Evolutionary conservation across 345 rosid genomes (phyloP), one percentile per base, ranked within the genome.

Genomic region (Pugionium dolabratum): DNA sequence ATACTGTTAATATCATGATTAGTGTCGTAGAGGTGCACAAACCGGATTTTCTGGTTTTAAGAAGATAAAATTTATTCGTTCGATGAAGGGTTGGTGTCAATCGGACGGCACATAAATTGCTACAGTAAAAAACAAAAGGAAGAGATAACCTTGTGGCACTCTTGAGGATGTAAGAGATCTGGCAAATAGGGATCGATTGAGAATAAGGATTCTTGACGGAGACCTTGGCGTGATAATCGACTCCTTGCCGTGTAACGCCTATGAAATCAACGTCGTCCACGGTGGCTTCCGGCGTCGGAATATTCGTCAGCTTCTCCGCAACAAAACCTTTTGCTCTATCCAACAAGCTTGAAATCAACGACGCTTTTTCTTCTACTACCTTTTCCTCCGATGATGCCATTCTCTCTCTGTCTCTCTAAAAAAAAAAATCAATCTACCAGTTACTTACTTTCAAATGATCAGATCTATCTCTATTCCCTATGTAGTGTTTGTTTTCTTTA

Each of bases 251-350:
- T 70, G 75, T 79, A 25, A 88, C 83, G 9, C 70, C 40, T 65
- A 77, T 84, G 32, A 94, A 83, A 76, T 85, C 83, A 2, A 94
- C 88, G 63, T 80, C 78, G 5, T 72, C 67, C 2, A 94, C 71
- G 72, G 62, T 59, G 4, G 96, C 91, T 81, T 90, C 95, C 45
- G 99, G 99, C 64, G 75, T 88, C 75, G 80, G 75, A 2, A 88
- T 49, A 72, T 75, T 70, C 9, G 86, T 70, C n/a, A 90, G 75
- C 78, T 88, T 88, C 68, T 86, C 96, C 25, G 82, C 80, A 65
- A 94, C 76, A 34, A 78, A 90, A 33, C 81, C 74, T 79, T 90
- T 94, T 1, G 97, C 97, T 81, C 83, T 86, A 62, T 79, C 81
- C 65, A 80, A 10, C 10, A 82, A 66, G 37, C 78, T 57, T 78